Conservation (phyloP, 75 land plant species). For the Cunninghamia lanceolata region DNA sequence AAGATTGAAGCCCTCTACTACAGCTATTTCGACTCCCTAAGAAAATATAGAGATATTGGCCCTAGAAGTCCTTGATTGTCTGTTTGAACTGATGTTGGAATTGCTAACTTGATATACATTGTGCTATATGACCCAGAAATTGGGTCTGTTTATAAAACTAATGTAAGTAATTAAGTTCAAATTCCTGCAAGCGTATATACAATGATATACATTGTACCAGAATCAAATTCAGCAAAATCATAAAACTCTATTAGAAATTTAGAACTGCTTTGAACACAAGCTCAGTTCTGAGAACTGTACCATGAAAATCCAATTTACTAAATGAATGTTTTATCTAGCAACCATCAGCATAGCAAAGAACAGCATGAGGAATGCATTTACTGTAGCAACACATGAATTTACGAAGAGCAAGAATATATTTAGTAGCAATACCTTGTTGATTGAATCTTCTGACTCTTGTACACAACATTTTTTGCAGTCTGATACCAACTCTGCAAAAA, state of each 20-base stretch:
- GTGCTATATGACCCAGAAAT: not conserved
- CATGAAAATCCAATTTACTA: not conserved
- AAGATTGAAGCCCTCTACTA: not conserved
- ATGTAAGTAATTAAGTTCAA: not conserved
- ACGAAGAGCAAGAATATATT: not conserved
- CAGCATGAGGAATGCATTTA: not conserved
- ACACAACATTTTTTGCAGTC: slow-evolving; percentile 82
- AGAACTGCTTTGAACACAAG: not conserved
- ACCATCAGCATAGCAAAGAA: not conserved
- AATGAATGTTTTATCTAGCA: not conserved
- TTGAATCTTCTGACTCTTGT: slow-evolving; percentile 80
- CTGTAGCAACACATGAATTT: not conserved
- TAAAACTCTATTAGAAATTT: not conserved
- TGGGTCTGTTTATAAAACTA: not conserved
- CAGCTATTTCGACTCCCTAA: not conserved
- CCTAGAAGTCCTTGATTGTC: not conserved
- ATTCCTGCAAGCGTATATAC: not conserved
- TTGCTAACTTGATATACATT: not conserved
- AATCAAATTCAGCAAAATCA: not conserved
- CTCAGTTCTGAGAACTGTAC: not conserved
- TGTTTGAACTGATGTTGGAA: not conserved
- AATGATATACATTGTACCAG: not conserved
- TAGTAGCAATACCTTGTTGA: slow-evolving; percentile 58
- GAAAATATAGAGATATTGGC: not conserved
- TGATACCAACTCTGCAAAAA: slow-evolving; percentile 65